phyloP scores from a whole-genome alignment of 768 basidiomycete species.

The Neoboletus subvelutipes region DNA sequence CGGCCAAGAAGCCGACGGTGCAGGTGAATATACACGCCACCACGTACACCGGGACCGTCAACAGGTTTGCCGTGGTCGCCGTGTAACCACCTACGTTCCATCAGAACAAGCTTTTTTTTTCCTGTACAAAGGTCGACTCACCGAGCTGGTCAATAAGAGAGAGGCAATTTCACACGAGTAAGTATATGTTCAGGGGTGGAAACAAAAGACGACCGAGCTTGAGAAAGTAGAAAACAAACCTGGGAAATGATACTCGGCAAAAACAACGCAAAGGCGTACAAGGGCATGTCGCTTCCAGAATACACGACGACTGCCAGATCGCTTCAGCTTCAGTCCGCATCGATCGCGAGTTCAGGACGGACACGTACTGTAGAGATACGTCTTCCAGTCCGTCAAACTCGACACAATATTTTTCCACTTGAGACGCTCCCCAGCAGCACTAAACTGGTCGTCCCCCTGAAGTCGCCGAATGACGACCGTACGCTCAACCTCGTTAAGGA shows the following conservation, averaged over 20 bases:
- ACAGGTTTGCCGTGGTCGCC: slow-evolving; percentile 72
- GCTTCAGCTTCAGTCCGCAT: background rate
- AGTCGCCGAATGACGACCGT: slow-evolving; percentile 64
- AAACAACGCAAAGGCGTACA: slow-evolving; percentile 79
- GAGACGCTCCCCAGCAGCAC: slow-evolving; percentile 67
- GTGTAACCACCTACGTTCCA: slow-evolving; percentile 53
- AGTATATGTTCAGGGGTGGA: background rate
- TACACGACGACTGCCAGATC: slow-evolving; percentile 52
- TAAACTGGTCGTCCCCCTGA: slow-evolving; percentile 67
- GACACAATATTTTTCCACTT: slow-evolving; percentile 55
- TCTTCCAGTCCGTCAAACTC: slow-evolving; percentile 72
- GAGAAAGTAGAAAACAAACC: slow-evolving; percentile 35
- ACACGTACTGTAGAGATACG: slow-evolving; percentile 45
- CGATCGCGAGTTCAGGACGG: background rate
- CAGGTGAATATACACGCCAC: slow-evolving; percentile 69
- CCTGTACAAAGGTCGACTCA: slow-evolving; percentile 18
- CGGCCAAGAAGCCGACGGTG: slow-evolving; percentile 59
- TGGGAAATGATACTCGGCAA: slow-evolving; percentile 75
- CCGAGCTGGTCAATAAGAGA: slow-evolving; percentile 36
- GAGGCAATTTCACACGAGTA: background rate
- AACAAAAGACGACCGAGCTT: background rate
- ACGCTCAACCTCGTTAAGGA: slow-evolving; percentile 69
- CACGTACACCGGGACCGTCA: slow-evolving; percentile 76
- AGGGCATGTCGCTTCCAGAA: slow-evolving; percentile 56
- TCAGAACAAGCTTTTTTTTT: background rate